Evolutionary conservation across 1,284 basidiomycete genomes (phyloP).

Genomic region (Sporisorium graminicola): DNA sequence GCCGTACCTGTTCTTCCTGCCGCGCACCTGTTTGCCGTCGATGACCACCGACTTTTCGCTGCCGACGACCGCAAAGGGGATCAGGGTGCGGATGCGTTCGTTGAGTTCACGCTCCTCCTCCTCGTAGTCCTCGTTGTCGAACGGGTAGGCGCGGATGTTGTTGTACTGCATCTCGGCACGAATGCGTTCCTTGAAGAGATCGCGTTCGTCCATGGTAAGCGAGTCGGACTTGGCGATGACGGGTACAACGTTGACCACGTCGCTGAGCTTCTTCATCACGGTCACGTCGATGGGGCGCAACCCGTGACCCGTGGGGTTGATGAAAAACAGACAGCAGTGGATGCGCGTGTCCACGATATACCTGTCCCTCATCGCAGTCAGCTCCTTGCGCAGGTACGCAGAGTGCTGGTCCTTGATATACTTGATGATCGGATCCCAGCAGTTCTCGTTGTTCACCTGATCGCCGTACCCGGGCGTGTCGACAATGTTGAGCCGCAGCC

Average conservation of each 20-base stretch:
- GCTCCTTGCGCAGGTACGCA: conserved; percentile 97
- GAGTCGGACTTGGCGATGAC: conserved; percentile 99
- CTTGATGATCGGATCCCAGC: conserved; percentile 99
- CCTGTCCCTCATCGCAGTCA: conserved; percentile 97
- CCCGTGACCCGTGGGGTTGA: conserved; percentile 75
- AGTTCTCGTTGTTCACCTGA: conserved; percentile 98
- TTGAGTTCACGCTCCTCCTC: conserved; percentile 90
- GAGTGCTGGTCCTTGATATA: conserved; percentile 99
- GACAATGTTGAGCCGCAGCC: conserved; percentile 94
- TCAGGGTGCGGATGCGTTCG: conserved; percentile 89
- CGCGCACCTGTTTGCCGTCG: conserved; percentile 93
- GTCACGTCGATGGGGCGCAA: conserved; percentile 83
- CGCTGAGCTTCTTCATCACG: conserved; percentile 98
- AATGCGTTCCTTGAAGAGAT: conserved; percentile 93
- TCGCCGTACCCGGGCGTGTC: conserved; percentile 99
- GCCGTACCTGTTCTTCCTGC: conserved; percentile 97
- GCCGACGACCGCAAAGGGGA: conserved; percentile 96
- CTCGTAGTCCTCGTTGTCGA: conserved; percentile 95
- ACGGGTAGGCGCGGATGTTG: conserved; percentile 95
- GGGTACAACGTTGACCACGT: conserved; percentile 98
- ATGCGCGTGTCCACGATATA: conserved; percentile 98
- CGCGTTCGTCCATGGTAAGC: conserved; percentile 91
- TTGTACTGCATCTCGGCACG: conserved; percentile 91
- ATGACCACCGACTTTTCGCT: conserved; percentile 94
- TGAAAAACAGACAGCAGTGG: conserved; percentile 98